Percentiles rank a stretch among this genome's conserved stretches.
These are phyloP conservation scores for Clavariopsis aquatica DNA, from an alignment of 495 filamentous ascomycete genomes.

Conservation along the genomic window DNA sequence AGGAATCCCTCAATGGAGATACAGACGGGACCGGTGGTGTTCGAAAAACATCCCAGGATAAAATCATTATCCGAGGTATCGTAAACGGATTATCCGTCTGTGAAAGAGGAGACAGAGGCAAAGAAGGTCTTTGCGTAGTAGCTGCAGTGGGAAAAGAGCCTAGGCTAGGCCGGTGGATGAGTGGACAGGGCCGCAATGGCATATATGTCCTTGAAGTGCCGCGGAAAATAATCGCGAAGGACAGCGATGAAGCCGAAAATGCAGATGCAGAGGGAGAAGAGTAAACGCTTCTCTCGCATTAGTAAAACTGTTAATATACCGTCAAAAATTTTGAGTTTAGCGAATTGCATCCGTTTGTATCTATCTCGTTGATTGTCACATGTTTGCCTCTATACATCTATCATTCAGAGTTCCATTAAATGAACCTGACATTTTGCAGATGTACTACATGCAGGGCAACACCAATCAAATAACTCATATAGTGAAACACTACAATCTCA, in stretches of 20 bases:
- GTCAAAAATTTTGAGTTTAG: not conserved
- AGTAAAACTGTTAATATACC: not conserved
- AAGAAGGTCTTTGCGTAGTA: conserved; percentile 76
- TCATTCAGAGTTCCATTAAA: too few species aligned
- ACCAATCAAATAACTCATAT: too few species aligned
- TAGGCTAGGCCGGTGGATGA: conserved; percentile 75
- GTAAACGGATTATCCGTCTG: conserved; percentile 84
- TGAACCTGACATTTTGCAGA: too few species aligned
- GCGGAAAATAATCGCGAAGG: conserved; percentile 38
- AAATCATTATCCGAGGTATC: conserved; percentile 64
- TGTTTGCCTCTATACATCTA: too few species aligned
- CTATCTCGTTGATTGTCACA: too few species aligned
- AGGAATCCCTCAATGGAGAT: not conserved
- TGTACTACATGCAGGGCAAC: too few species aligned
- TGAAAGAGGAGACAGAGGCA: conserved; percentile 68
- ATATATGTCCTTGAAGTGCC: conserved; percentile 79
- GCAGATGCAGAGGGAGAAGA: conserved; percentile 14
- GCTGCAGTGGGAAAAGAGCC: conserved; percentile 84
- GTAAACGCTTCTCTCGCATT: not conserved
- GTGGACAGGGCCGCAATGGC: conserved; percentile 69
- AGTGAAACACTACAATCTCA: too few species aligned
- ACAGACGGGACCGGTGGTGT: not conserved
- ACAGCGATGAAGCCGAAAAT: not conserved
- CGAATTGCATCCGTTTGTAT: not conserved
- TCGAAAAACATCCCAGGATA: conserved; percentile 7